Percentiles rank a stretch among this genome's conserved stretches.
Conservation (phyloP, 2,329 filamentous ascomycete species). For the Xenosphaeropsis pyriputrescens region DNA sequence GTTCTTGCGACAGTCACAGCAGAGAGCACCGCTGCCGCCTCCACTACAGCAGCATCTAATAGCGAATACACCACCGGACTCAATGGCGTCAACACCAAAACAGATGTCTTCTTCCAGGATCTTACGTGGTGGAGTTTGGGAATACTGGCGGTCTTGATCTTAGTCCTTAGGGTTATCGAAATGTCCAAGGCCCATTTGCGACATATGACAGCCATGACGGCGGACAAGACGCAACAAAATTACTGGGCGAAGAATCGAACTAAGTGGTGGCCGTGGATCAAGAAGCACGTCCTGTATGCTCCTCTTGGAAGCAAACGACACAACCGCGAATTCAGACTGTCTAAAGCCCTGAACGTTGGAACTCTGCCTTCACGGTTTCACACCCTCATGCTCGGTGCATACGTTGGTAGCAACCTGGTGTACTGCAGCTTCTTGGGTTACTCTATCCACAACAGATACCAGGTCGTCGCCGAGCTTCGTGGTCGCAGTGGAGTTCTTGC, state of each 20-base stretch:
- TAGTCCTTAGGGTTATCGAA: slow-evolving; percentile 36
- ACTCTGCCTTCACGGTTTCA: slow-evolving; percentile 53
- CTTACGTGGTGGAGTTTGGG: slow-evolving; percentile 47
- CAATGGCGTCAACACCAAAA: slow-evolving; percentile 42
- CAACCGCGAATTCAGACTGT: slow-evolving; percentile 51
- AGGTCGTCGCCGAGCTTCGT: slow-evolving; percentile 67
- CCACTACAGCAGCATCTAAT: slow-evolving; percentile 32
- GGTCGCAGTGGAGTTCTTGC: slow-evolving; percentile 76
- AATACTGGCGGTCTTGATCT: slow-evolving; percentile 34
- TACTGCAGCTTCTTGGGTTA: slow-evolving; percentile 52
- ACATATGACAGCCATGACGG: slow-evolving; percentile 42
- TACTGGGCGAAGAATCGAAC: slow-evolving; percentile 46
- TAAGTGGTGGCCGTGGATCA: slow-evolving; percentile 45
- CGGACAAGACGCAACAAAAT: slow-evolving; percentile 32
- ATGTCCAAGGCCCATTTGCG: slow-evolving; percentile 40
- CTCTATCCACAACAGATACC: slow-evolving; percentile 37
- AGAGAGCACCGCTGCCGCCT: slow-evolving; percentile 12
- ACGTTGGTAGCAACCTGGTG: slow-evolving; percentile 42
- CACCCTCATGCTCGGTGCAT: slow-evolving; percentile 37
- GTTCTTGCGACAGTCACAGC: background rate
- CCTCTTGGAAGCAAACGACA: slow-evolving; percentile 51
- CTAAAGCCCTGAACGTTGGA: slow-evolving; percentile 41
- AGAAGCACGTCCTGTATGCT: slow-evolving; percentile 47
- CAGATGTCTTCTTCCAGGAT: slow-evolving; percentile 42
- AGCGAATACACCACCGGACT: slow-evolving; percentile 33